Evolutionary conservation across 768 basidiomycete genomes (phyloP).

Genomic region (Lactarius evosmus): DNA sequence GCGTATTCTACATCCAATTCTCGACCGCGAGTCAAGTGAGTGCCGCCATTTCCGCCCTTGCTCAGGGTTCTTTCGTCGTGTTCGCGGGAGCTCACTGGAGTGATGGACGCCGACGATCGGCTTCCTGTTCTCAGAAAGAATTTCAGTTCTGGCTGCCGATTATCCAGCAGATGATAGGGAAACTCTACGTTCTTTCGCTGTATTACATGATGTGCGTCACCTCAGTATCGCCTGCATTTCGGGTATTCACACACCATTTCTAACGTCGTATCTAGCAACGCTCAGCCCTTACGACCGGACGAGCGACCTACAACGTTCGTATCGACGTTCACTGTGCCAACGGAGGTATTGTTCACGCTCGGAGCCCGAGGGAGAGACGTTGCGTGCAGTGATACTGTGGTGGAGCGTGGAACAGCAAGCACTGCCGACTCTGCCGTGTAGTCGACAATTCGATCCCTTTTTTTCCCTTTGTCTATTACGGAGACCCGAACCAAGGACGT

Average conservation of each 20-base stretch:
- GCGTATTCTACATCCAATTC: not conserved
- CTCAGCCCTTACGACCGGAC: not conserved
- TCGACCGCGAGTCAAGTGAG: not conserved
- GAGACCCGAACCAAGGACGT: not conserved
- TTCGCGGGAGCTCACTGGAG: not conserved
- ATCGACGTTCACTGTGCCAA: slow-evolving; percentile 11
- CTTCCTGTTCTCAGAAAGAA: not conserved
- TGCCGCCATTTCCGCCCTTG: not conserved
- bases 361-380: not conserved
- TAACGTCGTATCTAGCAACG: slow-evolving; percentile 6
- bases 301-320: not conserved
- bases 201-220: slow-evolving; percentile 8
- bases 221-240: not conserved
- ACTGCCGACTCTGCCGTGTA: not conserved
- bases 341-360: not conserved
- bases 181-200: slow-evolving; percentile 19
- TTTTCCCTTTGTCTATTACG: not conserved
- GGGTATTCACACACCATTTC: not conserved
- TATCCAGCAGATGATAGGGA: slow-evolving; percentile 2
- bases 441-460: no score
- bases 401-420: not conserved
- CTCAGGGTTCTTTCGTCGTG: not conserved
- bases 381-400: not conserved
- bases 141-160: not conserved
- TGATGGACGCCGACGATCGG: not conserved